Base-by-base conservation (phyloP, 1,284 basidiomycete genomes). In the Lignosus rhinocerotis region DNA sequence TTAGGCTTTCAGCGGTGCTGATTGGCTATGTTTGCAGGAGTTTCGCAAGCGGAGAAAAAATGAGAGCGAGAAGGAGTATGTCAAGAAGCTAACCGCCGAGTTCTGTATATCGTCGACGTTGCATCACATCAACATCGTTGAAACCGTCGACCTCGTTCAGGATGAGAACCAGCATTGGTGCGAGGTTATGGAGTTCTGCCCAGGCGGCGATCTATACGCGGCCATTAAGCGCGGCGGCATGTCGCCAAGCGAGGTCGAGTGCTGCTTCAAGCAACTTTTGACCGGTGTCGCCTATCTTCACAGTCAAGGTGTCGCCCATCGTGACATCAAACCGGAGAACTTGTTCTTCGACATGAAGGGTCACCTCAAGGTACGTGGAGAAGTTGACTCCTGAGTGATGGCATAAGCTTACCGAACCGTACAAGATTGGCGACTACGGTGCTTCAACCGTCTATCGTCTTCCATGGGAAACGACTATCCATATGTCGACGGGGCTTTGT, bases 101-200 rank as follows among this genome's bases (percentile, higher is more conserved):
- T 99, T 99, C 75, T 99, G 96, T 76, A 99, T 99, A 64, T 96
- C 94, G 34, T 98, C 96, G 34, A 98, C 97, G 1, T 78, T 99
- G 44, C 96, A 98, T 73, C 96, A 98, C 72, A 81, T 88, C 72
- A 99, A 99, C 75, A 85, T 99, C 69, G 96, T 99, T 70, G 96
- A 99, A 80, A 99, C 96, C 2, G 97, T 99, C 60, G 96, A 99
- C 76, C 86, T 99, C 64, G 92, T 99, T 30, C 96, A 99, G 71
- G 96, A 99, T 75, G 96, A 99, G 76, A 87, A 82, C 65, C 88
- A 93, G 62, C 90, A 95, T 70, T 99, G 96, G 96, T 99, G 96
- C 72, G 96, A 99, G 75, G 96, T 99, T 60, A 98, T 99, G 97
- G 97, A 99, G 76, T 98, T 96, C 72, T 98, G 96, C 74, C 93